Percentiles rank a stretch among this genome's conserved stretches.
Conservation (phyloP, 2,329 filamentous ascomycete species). For the Fusarium newnesense region DNA sequence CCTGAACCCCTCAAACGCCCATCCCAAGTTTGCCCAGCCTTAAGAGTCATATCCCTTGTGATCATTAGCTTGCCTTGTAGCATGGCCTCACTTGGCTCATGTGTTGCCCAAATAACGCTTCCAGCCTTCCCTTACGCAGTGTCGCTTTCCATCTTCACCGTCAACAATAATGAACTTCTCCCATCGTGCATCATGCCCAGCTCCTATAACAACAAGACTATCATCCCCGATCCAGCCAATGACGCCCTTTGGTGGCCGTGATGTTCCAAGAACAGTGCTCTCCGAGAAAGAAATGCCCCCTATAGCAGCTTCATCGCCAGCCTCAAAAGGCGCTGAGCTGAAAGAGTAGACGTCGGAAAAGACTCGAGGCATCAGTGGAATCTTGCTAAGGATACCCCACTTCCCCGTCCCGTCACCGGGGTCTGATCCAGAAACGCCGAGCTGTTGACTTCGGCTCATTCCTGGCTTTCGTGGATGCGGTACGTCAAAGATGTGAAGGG, state of each 20-base stretch:
- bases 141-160: constrained; percentile 72
- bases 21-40: constrained; percentile 31
- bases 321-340: constrained; percentile 81
- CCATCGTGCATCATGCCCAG: constrained; percentile 84
- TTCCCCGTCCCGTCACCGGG: constrained; percentile 72
- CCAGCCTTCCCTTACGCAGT: constrained; percentile 80
- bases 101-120: constrained; percentile 74
- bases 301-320: constrained; percentile 75
- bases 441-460: constrained; percentile 47
- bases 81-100: constrained; percentile 29
- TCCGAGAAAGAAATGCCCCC: constrained; percentile 57
- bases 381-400: constrained; percentile 85
- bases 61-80: neutral
- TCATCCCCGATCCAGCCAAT: constrained; percentile 85
- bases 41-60: constrained; percentile 15
- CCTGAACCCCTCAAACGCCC: constrained; percentile 37
- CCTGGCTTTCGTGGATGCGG: constrained; percentile 63
- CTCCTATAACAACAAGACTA: constrained; percentile 79
- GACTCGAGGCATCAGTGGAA: constrained; percentile 85
- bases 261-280: constrained; percentile 59
- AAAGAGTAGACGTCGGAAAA: constrained; percentile 94
- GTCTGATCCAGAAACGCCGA: constrained; percentile 44
- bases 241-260: constrained; percentile 79
- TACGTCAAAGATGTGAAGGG: constrained; percentile 92
- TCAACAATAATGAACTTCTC: constrained; percentile 84